Conservation (phyloP, 345 rosid genomes). For the Brassica napus region DNA sequence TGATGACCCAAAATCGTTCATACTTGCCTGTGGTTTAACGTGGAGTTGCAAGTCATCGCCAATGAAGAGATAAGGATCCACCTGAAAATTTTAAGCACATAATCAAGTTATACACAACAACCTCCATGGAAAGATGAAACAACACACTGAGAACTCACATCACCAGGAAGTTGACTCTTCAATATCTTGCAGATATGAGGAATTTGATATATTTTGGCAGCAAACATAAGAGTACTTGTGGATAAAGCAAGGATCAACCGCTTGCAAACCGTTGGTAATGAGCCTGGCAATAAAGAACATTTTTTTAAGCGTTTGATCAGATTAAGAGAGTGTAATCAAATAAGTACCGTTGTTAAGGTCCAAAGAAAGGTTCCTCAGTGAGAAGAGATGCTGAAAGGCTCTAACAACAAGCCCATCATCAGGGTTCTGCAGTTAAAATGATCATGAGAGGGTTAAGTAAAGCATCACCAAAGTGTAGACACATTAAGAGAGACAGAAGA, state of each 20-base stretch:
- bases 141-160: constrained; percentile 54
- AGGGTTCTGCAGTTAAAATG: constrained; percentile 56
- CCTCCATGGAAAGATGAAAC: background rate
- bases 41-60: constrained; percentile 68
- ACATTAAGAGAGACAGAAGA: background rate
- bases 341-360: constrained; percentile 61
- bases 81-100: constrained; percentile 48
- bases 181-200: constrained; percentile 56
- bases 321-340: constrained; percentile 21
- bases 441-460: constrained; percentile 8
- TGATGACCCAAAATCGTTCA: constrained; percentile 69
- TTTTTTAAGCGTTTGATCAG: constrained; percentile 4
- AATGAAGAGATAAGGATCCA: constrained; percentile 77
- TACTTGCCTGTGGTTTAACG: constrained; percentile 60
- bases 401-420: constrained; percentile 59
- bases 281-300: constrained; percentile 46
- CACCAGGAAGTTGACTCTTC: constrained; percentile 51
- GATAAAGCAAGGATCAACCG: constrained; percentile 66
- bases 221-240: constrained; percentile 73
- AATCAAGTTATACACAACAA: constrained; percentile 10
- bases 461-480: background rate
- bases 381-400: constrained; percentile 83
- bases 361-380: constrained; percentile 60
- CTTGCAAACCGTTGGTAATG: constrained; percentile 56
- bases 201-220: constrained; percentile 69